phyloP scores from a whole-genome alignment of 2,329 filamentous ascomycete genomes.

The Sporothrix pallida region DNA sequence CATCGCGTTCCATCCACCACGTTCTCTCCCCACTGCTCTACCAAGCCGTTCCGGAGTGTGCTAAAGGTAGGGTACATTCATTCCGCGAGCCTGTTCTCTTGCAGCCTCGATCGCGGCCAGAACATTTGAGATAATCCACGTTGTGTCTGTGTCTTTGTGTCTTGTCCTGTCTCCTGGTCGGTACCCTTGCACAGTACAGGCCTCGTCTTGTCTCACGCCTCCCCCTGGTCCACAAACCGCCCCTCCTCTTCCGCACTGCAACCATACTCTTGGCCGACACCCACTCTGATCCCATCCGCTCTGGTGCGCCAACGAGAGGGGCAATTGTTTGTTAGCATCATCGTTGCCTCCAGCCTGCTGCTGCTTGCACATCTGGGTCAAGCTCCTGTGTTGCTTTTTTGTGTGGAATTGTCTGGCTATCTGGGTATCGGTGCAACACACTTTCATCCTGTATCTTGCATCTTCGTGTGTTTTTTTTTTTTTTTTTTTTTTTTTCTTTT shows the following conservation, averaged over 20 bases:
- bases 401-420: not conserved
- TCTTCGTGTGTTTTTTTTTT: not conserved
- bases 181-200: not conserved
- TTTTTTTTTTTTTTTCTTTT: not conserved
- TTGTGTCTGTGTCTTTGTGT: not conserved
- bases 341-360: not conserved
- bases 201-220: constrained; percentile 21
- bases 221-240: constrained; percentile 20
- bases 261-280: constrained; percentile 9
- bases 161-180: not conserved
- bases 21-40: not conserved
- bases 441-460: constrained; percentile 6
- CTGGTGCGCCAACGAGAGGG: constrained; percentile 14
- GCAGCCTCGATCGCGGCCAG: not conserved
- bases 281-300: constrained; percentile 18
- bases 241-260: constrained; percentile 23
- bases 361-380: not conserved
- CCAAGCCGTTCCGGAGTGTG: not conserved
- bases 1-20: not conserved
- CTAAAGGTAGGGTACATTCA: not conserved
- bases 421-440: not conserved
- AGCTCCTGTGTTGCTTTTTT: not conserved
- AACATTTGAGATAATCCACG: not conserved
- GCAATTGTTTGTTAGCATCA: constrained; percentile 8
- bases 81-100: constrained; percentile 15